Percentiles rank a stretch among this genome's conserved stretches.
Conservation (phyloP, 1,284 basidiomycete genomes). For the Polyporus tsugae region DNA sequence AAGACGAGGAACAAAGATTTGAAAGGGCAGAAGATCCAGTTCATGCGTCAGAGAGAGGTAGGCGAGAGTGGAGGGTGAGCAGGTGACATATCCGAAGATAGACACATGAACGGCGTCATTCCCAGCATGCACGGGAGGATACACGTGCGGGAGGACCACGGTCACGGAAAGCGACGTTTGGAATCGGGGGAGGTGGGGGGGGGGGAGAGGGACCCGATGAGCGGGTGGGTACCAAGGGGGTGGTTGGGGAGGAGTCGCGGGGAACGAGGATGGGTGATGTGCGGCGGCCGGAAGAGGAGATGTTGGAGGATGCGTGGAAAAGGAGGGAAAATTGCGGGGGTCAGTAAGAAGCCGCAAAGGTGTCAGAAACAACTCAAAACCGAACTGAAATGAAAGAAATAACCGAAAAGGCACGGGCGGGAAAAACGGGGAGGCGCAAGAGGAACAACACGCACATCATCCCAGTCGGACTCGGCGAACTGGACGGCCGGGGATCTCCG, state of each 20-base stretch:
- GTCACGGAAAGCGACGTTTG: conserved; percentile 13
- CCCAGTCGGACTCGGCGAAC: conserved; percentile 90
- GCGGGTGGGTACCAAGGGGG: conserved; percentile 24
- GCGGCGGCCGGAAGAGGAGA: conserved; percentile 25
- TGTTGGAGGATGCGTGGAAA: conserved; percentile 32
- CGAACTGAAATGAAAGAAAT: conserved; percentile 10
- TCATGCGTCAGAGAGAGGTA: conserved; percentile 15
- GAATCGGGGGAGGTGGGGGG: conserved; percentile 24
- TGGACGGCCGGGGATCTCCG: conserved; percentile 82
- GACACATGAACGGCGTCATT: conserved; percentile 33
- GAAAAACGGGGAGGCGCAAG: conserved; percentile 28
- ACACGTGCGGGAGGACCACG: conserved; percentile 27
- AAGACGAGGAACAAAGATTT: conserved; percentile 23
- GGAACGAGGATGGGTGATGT: conserved; percentile 27
- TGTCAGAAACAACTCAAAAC: conserved; percentile 33
- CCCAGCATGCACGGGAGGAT: conserved; percentile 21
- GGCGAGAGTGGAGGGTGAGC: conserved; percentile 24
- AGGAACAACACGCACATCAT: conserved; percentile 69
- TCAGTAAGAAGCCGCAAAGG: conserved; percentile 27
- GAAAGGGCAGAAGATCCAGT: conserved; percentile 3
- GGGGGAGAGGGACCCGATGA: conserved; percentile 27
- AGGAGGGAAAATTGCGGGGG: conserved; percentile 30
- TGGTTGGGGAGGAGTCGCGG: conserved; percentile 20
- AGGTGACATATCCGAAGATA: conserved; percentile 31
- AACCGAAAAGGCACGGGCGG: conserved; percentile 20